Base-by-base conservation (phyloP, 768 basidiomycete genomes). In the Termitomyces sp. region DNA sequence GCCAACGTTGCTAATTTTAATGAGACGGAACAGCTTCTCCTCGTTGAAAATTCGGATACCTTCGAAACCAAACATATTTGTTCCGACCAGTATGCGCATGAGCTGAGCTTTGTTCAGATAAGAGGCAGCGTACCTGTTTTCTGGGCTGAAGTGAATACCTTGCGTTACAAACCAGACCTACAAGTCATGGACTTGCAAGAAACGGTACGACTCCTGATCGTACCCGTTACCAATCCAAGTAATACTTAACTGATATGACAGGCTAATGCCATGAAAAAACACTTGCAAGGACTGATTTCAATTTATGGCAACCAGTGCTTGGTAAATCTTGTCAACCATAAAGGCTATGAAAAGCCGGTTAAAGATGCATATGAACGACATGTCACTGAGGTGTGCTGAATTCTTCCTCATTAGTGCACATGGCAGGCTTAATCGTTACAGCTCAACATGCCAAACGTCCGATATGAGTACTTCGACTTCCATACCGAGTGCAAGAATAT, bases 1-100 rank as follows among this genome's bases (percentile, higher is more conserved):
- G 97, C 95, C 2, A 84, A 98, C 69, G 91, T 92, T 43, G 93
- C 94, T 57, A 99, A 99, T 72, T 98, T 93, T 75, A 97, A 98
- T 69, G 97, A 99, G 72, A 96, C 97, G 6, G 97, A 99, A 68
- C 97, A 98, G 69, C 77, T 99, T 58, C 75, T 96, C 28, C 77
- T 96, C 16, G 79, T 95, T 13, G 90, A 93, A 59, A 79, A 77
- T 49, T 77, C 76, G 48, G 67, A 70, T 42, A 73, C 75, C 32
- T 72, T 72, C 26, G 77, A 76, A 38, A 70, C 72, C 26, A 70
- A 71, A 42, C 71, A 71, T 18, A 67, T 70, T 50, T 64, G 71
- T 18, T 82, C 81, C 54, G 80, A 80, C 45, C 64, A 59, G 10
- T 81, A 77, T 56, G 80, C 77, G 2, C 75, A 78, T 14, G 84